Conservation (phyloP, 192 early-diverging fungal species). For the Backusella luteola region DNA sequence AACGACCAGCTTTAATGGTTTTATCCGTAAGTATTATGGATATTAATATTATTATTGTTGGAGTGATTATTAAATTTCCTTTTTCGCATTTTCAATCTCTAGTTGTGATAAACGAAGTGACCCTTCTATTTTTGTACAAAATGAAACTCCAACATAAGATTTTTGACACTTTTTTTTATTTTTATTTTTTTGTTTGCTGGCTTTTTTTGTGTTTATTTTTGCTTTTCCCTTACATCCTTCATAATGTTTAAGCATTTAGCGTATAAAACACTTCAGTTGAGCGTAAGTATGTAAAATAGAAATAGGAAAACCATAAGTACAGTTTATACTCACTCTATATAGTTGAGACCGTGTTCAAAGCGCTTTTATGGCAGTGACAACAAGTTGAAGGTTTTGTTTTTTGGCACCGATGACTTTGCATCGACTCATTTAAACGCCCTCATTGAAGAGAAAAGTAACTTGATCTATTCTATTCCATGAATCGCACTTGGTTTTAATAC, state of each 20-base stretch:
- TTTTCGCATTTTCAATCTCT: too few relatives aligned
- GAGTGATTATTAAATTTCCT: too few relatives aligned
- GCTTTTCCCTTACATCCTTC: neutral
- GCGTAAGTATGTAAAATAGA: neutral
- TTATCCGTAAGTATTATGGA: too few relatives aligned
- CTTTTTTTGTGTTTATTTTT: neutral
- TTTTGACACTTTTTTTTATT: neutral
- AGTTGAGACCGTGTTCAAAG: neutral
- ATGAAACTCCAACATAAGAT: too few relatives aligned
- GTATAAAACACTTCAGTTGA: neutral
- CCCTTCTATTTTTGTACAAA: too few relatives aligned
- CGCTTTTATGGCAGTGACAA: neutral
- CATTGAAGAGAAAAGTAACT: conserved; percentile 46
- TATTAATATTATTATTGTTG: too few relatives aligned
- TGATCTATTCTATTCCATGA: too few relatives aligned
- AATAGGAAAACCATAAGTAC: too few relatives aligned
- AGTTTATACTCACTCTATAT: neutral
- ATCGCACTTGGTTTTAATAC: conserved; percentile 30
- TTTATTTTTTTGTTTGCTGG: neutral
- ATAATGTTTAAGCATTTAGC: neutral
- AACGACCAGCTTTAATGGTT: too few relatives aligned
- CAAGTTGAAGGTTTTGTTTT: conserved; percentile 63
- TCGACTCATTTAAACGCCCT: conserved; percentile 57
- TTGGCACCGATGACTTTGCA: conserved; percentile 88
- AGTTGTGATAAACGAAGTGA: too few relatives aligned